phyloP scores from a whole-genome alignment of 2,329 filamentous ascomycete genomes.

The Sphaerulina vaccinii region DNA sequence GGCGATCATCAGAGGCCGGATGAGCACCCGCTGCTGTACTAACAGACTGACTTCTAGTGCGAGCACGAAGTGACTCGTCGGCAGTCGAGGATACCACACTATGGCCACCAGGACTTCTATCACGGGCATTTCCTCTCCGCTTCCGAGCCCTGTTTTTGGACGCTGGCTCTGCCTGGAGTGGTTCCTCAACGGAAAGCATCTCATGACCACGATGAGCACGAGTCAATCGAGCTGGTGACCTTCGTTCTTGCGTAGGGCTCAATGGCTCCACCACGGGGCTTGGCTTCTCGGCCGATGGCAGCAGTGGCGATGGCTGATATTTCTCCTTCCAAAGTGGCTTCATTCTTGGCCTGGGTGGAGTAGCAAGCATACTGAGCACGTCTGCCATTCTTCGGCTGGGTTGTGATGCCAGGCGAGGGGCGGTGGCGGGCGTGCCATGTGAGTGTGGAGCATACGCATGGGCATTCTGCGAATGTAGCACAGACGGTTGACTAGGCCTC shows the following conservation, averaged over 20 bases:
- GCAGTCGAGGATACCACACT: slow-evolving; percentile 50
- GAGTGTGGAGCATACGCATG: slow-evolving; percentile 19
- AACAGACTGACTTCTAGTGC: slow-evolving; percentile 51
- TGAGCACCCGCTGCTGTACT: slow-evolving; percentile 46
- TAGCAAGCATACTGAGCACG: slow-evolving; percentile 32
- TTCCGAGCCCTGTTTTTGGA: slow-evolving; percentile 17
- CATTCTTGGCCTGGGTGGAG: slow-evolving; percentile 22
- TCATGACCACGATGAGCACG: slow-evolving; percentile 17
- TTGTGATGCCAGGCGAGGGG: slow-evolving; percentile 23
- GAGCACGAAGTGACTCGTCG: slow-evolving; percentile 44
- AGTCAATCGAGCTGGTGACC: slow-evolving; percentile 17
- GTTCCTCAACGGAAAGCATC: slow-evolving; percentile 19
- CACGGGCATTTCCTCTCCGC: slow-evolving; percentile 20
- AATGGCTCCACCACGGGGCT: slow-evolving; percentile 36
- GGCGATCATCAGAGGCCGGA: slow-evolving; percentile 41
- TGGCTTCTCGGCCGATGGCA: slow-evolving; percentile 23
- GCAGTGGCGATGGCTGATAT: slow-evolving; percentile 26
- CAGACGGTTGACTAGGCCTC: slow-evolving; percentile 19
- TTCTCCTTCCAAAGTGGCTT: slow-evolving; percentile 35
- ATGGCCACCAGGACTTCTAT: slow-evolving; percentile 27
- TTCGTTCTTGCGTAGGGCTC: slow-evolving; percentile 36
- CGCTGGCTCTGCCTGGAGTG: slow-evolving; percentile 14
- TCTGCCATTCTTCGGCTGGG: slow-evolving; percentile 24
- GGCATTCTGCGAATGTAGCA: slow-evolving; percentile 9
- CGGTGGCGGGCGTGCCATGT: slow-evolving; percentile 28